phyloP scores from a whole-genome alignment of 2,329 filamentous ascomycete species.

The Nothophoma quercina region DNA sequence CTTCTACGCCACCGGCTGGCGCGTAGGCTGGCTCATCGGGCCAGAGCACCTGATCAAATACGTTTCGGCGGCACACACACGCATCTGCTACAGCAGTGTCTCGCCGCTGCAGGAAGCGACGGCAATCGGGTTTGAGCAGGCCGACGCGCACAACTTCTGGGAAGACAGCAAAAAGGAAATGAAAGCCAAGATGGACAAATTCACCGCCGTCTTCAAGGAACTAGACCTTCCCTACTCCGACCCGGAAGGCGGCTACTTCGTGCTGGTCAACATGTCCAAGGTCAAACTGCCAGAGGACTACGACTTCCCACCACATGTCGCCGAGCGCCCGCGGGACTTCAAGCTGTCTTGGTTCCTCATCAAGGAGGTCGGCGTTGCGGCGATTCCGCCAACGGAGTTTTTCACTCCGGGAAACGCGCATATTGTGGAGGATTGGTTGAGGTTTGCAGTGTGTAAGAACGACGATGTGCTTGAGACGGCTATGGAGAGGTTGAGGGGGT shows the following conservation, averaged over 20 bases:
- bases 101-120: conserved; percentile 94
- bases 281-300: conserved; percentile 85
- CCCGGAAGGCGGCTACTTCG: conserved; percentile 96
- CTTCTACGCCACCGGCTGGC: conserved; percentile 98
- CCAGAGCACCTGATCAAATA: conserved; percentile 88
- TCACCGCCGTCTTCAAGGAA: conserved; percentile 71
- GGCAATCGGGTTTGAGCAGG: conserved; percentile 92
- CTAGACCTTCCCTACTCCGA: conserved; percentile 73
- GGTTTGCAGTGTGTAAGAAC: conserved; percentile 96
- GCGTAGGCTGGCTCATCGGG: conserved; percentile 94
- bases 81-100: conserved; percentile 94
- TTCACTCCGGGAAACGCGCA: conserved; percentile 85
- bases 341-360: conserved; percentile 97
- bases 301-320: conserved; percentile 88
- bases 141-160: conserved; percentile 88
- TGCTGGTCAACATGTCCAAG: conserved; percentile 90
- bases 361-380: conserved; percentile 92
- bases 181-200: conserved; percentile 85
- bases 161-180: conserved; percentile 82
- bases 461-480: conserved; percentile 72
- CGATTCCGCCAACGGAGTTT: conserved; percentile 96
- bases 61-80: conserved; percentile 89
- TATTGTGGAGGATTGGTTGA: conserved; percentile 89
- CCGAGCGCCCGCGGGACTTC: conserved; percentile 86
- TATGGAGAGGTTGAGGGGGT: conserved; percentile 57